These are phyloP conservation scores for Botrytis hyacinthi DNA, from an alignment of 2,329 filamentous ascomycete genomes.

Conservation along the genomic window DNA sequence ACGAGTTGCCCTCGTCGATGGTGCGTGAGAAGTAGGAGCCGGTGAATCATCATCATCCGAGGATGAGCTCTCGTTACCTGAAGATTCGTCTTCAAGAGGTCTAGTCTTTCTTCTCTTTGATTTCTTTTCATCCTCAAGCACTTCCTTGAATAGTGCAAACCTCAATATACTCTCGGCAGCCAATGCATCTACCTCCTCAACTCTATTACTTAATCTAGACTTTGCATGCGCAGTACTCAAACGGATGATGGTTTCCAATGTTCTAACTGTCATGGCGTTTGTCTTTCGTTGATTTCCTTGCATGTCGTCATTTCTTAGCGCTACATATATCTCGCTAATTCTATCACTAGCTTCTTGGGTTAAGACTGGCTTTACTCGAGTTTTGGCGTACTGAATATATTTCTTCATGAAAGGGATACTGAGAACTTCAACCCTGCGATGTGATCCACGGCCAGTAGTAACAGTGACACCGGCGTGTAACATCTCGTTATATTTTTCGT, in stretches of 20 bases:
- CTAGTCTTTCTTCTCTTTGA: slow-evolving; percentile 78
- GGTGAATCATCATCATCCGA: slow-evolving; percentile 38
- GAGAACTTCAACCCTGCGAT: slow-evolving; percentile 79
- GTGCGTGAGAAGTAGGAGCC: slow-evolving; percentile 26
- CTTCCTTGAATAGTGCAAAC: slow-evolving; percentile 96
- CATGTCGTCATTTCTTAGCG: slow-evolving; percentile 91
- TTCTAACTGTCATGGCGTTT: slow-evolving; percentile 93
- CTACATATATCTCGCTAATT: slow-evolving; percentile 87
- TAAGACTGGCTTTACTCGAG: slow-evolving; percentile 80
- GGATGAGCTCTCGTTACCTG: slow-evolving; percentile 58
- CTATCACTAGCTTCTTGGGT: slow-evolving; percentile 90
- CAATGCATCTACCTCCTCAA: slow-evolving; percentile 85
- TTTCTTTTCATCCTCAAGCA: slow-evolving; percentile 73
- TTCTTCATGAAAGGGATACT: slow-evolving; percentile 99
- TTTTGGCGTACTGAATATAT: slow-evolving; percentile 98
- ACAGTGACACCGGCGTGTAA: slow-evolving; percentile 86
- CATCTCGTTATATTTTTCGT: slow-evolving; percentile 95
- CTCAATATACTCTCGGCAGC: slow-evolving; percentile 86
- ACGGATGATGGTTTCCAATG: slow-evolving; percentile 96
- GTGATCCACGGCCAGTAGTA: slow-evolving; percentile 69
- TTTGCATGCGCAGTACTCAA: slow-evolving; percentile 95
- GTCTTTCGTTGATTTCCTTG: slow-evolving; percentile 91
- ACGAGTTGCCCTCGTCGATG: slow-evolving; percentile 38
- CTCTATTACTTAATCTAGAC: slow-evolving; percentile 78
- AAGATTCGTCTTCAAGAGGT: slow-evolving; percentile 55